phyloP scores from a whole-genome alignment of 129 eudicot genomes.

The Oenanthe sinensis region DNA sequence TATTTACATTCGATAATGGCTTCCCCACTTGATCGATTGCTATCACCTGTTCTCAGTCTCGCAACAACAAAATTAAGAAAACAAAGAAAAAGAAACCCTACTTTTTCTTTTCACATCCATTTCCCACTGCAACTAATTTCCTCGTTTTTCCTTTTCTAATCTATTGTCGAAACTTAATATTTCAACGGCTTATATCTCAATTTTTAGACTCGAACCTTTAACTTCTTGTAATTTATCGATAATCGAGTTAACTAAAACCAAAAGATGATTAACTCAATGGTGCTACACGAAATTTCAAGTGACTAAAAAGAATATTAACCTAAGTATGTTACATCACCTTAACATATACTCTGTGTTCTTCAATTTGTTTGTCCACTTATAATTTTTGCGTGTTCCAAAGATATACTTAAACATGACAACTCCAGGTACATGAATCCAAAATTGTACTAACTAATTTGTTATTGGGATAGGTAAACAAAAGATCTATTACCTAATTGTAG shows the following conservation, averaged over 20 bases:
- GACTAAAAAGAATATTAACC: not conserved
- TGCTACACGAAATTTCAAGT: not conserved
- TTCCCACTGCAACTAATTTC: no score
- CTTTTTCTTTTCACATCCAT: no score
- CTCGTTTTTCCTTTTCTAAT: no score
- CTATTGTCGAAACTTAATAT: no score
- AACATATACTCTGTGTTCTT: not conserved
- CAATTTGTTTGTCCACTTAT: not conserved
- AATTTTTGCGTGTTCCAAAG: not conserved
- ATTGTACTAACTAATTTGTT: not conserved
- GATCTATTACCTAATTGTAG: not conserved
- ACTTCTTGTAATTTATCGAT: not conserved
- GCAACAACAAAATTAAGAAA: not conserved
- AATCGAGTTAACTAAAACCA: no score
- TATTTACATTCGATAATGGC: not conserved
- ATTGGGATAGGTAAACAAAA: not conserved
- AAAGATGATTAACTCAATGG: no score
- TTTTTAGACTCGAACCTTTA: not conserved
- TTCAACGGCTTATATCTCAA: no score
- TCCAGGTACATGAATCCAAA: not conserved
- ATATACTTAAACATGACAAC: not conserved
- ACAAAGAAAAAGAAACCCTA: not conserved
- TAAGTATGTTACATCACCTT: no score
- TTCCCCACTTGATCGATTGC: not conserved
- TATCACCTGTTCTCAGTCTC: not conserved